Percentiles rank a stretch among this genome's conserved stretches.
Evolutionary conservation across 495 filamentous ascomycete species (phyloP).

Genomic region (Podospora australis): DNA sequence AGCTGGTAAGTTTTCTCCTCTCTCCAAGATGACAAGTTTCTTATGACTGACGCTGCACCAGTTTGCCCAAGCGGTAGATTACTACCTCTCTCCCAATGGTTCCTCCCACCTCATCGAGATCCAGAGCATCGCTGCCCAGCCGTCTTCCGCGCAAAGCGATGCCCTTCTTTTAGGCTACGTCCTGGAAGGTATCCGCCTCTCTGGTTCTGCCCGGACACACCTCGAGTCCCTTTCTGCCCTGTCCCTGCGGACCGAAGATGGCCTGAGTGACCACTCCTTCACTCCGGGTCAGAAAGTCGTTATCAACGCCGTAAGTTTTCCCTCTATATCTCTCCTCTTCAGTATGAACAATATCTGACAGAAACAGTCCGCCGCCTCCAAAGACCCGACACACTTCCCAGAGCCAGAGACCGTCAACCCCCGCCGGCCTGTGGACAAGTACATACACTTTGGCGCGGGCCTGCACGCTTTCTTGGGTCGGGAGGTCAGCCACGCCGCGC

Average conservation of each 20-base stretch:
- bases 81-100: constrained; percentile 57
- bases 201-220: constrained; percentile 42
- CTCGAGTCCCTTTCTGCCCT: constrained; percentile 42
- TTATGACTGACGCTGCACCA: constrained; percentile 6
- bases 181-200: constrained; percentile 47
- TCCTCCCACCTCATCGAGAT: constrained; percentile 52
- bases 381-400: constrained; percentile 61
- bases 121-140: constrained; percentile 42
- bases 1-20: constrained; percentile 40
- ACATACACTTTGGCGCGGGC: constrained; percentile 61
- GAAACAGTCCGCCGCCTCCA: constrained; percentile 49
- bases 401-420: constrained; percentile 59
- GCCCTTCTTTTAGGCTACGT: constrained; percentile 44
- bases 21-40: not conserved
- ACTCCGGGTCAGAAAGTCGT: constrained; percentile 38
- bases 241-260: constrained; percentile 45
- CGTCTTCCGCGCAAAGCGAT: constrained; percentile 27
- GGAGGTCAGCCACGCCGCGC: constrained; percentile 54
- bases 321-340: constrained; percentile 3
- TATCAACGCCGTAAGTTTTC: constrained; percentile 49
- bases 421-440: constrained; percentile 58
- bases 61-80: constrained; percentile 73
- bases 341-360: constrained; percentile 26
- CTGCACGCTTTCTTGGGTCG: constrained; percentile 57
- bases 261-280: constrained; percentile 38